A percentile compares a stretch with the other conserved stretches of the same genome.
Conservation (phyloP, 2,329 filamentous ascomycete species). For the Talaromyces sp. region DNA sequence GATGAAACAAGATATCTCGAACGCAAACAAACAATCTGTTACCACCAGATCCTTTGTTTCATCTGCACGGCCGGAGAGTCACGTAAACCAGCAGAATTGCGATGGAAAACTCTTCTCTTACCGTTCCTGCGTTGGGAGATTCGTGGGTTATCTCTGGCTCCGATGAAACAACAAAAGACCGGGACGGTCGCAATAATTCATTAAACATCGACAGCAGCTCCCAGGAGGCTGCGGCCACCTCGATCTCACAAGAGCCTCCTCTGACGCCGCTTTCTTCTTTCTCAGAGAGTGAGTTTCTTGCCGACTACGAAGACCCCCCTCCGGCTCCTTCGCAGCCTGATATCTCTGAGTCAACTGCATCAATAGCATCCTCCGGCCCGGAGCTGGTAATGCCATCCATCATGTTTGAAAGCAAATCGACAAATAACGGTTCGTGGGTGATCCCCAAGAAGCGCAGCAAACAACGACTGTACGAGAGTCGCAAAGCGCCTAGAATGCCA, state of each 20-base stretch:
- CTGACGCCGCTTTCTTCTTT: constrained; percentile 7
- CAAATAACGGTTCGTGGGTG: constrained; percentile 10
- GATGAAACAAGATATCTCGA: background rate
- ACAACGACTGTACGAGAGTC: constrained; percentile 7
- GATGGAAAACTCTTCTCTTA: background rate
- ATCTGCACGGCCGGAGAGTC: background rate
- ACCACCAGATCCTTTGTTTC: background rate
- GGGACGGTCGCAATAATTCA: background rate
- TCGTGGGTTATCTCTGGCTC: constrained; percentile 32
- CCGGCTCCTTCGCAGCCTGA: background rate
- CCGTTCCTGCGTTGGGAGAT: constrained; percentile 23
- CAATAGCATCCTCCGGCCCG: constrained; percentile 26
- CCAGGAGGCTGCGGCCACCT: background rate
- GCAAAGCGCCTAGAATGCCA: constrained; percentile 6
- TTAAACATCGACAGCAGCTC: background rate
- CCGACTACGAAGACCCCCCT: constrained; percentile 2
- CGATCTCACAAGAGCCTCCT: background rate
- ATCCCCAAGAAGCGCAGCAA: constrained; percentile 9
- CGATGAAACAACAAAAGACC: background rate
- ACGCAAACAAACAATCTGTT: background rate
- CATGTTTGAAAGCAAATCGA: constrained; percentile 22
- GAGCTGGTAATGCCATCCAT: constrained; percentile 38
- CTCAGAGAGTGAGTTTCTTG: constrained; percentile 6
- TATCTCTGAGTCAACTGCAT: constrained; percentile 18
- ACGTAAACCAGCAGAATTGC: background rate